phyloP scores from a whole-genome alignment of 2,329 filamentous ascomycete genomes.

The Clonostachys chloroleuca region DNA sequence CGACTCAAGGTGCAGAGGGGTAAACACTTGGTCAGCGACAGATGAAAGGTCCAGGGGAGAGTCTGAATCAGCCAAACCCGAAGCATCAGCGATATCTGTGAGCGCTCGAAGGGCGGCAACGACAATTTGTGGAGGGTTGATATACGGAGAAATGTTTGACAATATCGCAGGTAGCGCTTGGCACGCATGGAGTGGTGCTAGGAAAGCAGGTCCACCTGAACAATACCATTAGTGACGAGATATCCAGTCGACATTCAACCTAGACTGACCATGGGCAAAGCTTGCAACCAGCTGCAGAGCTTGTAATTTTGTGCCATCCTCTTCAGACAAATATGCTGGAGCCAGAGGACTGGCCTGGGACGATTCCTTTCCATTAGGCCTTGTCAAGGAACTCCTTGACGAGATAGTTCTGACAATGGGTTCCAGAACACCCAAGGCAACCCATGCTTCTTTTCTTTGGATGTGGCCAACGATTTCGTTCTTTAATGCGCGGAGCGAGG shows the following conservation, averaged over 20 bases:
- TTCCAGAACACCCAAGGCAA: slow-evolving; percentile 65
- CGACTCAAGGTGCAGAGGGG: slow-evolving; percentile 52
- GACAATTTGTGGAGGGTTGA: slow-evolving; percentile 62
- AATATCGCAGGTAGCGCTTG: slow-evolving; percentile 67
- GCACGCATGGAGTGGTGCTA: slow-evolving; percentile 67
- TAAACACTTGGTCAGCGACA: slow-evolving; percentile 65
- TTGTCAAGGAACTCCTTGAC: slow-evolving; percentile 20
- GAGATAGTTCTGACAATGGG: slow-evolving; percentile 45
- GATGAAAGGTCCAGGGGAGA: slow-evolving; percentile 39
- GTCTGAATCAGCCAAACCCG: slow-evolving; percentile 47
- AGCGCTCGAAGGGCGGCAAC: slow-evolving; percentile 72
- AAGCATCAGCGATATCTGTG: slow-evolving; percentile 64
- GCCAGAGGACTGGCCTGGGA: slow-evolving; percentile 13
- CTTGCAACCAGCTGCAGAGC: slow-evolving; percentile 82
- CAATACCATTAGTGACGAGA: background rate
- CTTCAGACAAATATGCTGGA: slow-evolving; percentile 38
- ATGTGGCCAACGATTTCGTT: slow-evolving; percentile 87
- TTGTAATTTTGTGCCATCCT: slow-evolving; percentile 68
- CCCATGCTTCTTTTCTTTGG: slow-evolving; percentile 77
- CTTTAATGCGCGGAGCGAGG: slow-evolving; percentile 70
- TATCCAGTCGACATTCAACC: too few species aligned
- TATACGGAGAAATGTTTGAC: slow-evolving; percentile 60
- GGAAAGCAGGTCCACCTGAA: slow-evolving; percentile 74
- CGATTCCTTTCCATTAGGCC: slow-evolving; percentile 32
- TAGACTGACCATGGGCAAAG: slow-evolving; percentile 68